Evolutionary conservation across 2,329 filamentous ascomycete species (phyloP).

Genomic region (Mariannaea sp.): DNA sequence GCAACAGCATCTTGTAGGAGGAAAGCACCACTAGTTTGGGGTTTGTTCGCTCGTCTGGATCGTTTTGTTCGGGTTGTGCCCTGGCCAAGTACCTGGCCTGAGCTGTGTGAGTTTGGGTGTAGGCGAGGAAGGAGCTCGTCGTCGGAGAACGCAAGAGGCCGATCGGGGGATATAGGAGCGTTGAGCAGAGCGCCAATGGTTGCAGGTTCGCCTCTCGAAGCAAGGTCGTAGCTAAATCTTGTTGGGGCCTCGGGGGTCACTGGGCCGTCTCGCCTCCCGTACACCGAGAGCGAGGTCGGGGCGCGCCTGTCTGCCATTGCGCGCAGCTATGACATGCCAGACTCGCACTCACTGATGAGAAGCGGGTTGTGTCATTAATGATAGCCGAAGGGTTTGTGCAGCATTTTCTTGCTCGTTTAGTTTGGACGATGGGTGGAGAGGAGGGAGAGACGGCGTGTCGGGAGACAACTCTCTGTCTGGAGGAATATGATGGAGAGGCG

Average conservation of each 20-base stretch:
- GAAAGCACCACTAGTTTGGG: slow-evolving; percentile 55
- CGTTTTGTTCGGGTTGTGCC: slow-evolving; percentile 35
- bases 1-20: slow-evolving; percentile 52
- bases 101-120: slow-evolving; percentile 26
- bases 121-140: slow-evolving; percentile 36
- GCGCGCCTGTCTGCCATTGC: slow-evolving; percentile 36
- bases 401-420: slow-evolving; percentile 30
- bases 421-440: not conserved
- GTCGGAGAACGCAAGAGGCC: slow-evolving; percentile 37
- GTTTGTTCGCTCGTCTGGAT: slow-evolving; percentile 45
- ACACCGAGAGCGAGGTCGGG: slow-evolving; percentile 30
- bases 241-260: slow-evolving; percentile 34
- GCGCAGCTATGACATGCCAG: slow-evolving; percentile 33
- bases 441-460: not conserved
- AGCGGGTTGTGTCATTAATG: slow-evolving; percentile 29
- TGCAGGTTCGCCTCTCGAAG: slow-evolving; percentile 32
- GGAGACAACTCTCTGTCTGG: no score
- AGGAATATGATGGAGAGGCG: slow-evolving; percentile 11
- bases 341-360: slow-evolving; percentile 20
- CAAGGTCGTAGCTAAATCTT: slow-evolving; percentile 36
- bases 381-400: slow-evolving; percentile 25
- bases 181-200: slow-evolving; percentile 34
- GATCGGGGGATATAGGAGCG: slow-evolving; percentile 31
- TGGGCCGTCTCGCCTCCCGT: slow-evolving; percentile 35
- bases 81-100: slow-evolving; percentile 23